Conservation (phyloP, 1,139 yeast genomes). For the Candida frijolesensis region DNA sequence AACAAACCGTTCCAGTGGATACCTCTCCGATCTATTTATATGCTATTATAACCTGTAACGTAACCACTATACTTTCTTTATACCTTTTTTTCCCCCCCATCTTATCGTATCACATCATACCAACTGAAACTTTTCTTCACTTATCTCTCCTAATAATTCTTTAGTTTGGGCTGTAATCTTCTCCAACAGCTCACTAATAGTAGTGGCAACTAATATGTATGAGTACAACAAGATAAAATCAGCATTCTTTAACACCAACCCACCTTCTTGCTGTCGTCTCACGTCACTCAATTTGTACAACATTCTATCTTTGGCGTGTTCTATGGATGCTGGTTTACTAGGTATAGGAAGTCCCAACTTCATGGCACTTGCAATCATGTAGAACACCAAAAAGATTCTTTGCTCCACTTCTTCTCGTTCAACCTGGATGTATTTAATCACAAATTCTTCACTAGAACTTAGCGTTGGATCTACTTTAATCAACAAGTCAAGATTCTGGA, state of each 20-base stretch:
- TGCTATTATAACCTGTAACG: neutral
- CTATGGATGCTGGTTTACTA: slow-evolving; percentile 74
- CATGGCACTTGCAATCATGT: slow-evolving; percentile 78
- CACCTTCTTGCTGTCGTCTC: slow-evolving; percentile 29
- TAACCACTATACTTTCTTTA: slow-evolving; percentile 3
- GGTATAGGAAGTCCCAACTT: slow-evolving; percentile 78
- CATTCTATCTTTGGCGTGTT: slow-evolving; percentile 72
- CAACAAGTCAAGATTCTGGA: slow-evolving; percentile 69
- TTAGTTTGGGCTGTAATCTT: slow-evolving; percentile 55
- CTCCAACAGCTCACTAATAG: slow-evolving; percentile 67
- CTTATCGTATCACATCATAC: slow-evolving; percentile 21
- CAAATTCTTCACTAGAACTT: slow-evolving; percentile 55
- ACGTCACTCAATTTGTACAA: slow-evolving; percentile 62
- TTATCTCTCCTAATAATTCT: slow-evolving; percentile 63
- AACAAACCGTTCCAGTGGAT: no score
- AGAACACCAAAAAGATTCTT: slow-evolving; percentile 70
- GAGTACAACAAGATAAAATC: slow-evolving; percentile 79
- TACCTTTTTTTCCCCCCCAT: neutral
- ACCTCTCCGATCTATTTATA: neutral
- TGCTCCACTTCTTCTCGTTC: slow-evolving; percentile 74
- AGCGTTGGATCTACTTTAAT: slow-evolving; percentile 62
- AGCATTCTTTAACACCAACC: slow-evolving; percentile 47
- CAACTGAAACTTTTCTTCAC: slow-evolving; percentile 53
- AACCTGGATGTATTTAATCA: slow-evolving; percentile 53
- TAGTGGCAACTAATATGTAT: slow-evolving; percentile 69